A percentile compares a stretch with the other conserved stretches of the same genome.
These are phyloP conservation scores for Penicillium antarcticum DNA, from an alignment of 495 filamentous ascomycete genomes.

Conservation along the genomic window DNA sequence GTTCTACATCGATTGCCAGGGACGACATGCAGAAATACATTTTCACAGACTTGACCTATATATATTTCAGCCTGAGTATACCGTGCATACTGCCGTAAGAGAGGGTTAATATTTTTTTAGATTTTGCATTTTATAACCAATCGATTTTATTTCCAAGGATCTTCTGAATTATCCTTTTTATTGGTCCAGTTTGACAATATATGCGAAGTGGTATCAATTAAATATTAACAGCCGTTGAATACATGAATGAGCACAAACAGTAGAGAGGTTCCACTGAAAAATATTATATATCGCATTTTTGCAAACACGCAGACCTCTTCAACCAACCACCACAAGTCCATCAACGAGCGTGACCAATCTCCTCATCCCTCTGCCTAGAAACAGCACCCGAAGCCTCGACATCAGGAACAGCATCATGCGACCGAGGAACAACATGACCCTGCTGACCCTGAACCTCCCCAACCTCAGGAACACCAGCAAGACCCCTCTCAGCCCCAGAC, in stretches of 20 bases:
- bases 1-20: too few relatives aligned
- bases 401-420: not conserved
- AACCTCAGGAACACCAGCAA: conserved; percentile 7
- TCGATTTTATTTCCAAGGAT: too few relatives aligned
- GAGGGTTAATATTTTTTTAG: too few relatives aligned
- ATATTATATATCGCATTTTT: not conserved
- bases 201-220: not conserved
- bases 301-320: not conserved
- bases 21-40: too few relatives aligned
- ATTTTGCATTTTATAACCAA: too few relatives aligned
- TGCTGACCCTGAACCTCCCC: not conserved
- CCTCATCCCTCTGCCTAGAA: not conserved
- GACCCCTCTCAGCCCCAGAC: not conserved
- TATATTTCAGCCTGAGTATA: too few relatives aligned
- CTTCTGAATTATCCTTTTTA: too few relatives aligned
- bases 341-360: conserved; percentile 6
- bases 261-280: not conserved
- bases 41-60: too few relatives aligned
- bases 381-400: conserved; percentile 1
- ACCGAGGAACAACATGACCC: not conserved
- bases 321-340: not conserved
- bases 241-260: not conserved
- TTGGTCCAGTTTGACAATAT: too few relatives aligned
- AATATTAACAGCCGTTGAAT: not conserved
- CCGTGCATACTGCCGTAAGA: too few relatives aligned